Evolutionary conservation across 768 basidiomycete genomes (phyloP).

Genomic region (Panellus pusillus): DNA sequence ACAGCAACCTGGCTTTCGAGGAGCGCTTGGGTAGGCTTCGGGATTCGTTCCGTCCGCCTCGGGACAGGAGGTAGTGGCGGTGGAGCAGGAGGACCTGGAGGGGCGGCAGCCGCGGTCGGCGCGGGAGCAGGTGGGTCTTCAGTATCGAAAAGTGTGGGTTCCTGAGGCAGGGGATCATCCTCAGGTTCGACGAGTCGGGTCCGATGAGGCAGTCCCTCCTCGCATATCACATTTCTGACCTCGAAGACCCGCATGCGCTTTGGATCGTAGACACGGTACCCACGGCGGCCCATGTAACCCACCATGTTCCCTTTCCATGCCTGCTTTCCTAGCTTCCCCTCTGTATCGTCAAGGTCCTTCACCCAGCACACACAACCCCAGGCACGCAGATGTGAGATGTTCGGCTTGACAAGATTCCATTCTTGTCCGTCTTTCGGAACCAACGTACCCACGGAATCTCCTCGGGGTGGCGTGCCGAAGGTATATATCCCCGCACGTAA

Average conservation of each 20-base stretch:
- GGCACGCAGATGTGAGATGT: slow-evolving; percentile 15
- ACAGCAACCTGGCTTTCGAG: neutral
- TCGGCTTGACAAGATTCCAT: neutral
- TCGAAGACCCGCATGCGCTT: neutral
- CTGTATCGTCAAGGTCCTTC: slow-evolving; percentile 9
- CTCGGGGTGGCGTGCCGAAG: slow-evolving; percentile 16
- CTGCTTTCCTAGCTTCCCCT: slow-evolving; percentile 15
- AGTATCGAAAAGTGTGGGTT: too few species aligned
- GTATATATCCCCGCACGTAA: slow-evolving; percentile 27
- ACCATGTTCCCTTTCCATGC: slow-evolving; percentile 15
- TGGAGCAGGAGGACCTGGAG: neutral
- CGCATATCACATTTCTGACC: slow-evolving; percentile 13
- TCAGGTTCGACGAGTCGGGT: neutral
- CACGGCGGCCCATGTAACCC: slow-evolving; percentile 16
- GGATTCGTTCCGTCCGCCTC: neutral
- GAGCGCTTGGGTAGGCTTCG: too few species aligned
- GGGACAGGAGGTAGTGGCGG: too few species aligned
- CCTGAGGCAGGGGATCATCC: neutral
- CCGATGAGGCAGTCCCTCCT: slow-evolving; percentile 8
- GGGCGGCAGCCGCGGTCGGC: too few species aligned
- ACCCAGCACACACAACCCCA: slow-evolving; percentile 19
- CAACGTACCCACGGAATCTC: neutral
- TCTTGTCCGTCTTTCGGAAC: neutral
- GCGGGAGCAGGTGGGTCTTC: too few species aligned
- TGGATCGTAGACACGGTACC: slow-evolving; percentile 10